Evolutionary conservation across 2,329 filamentous ascomycete genomes (phyloP), one percentile per base, ranked within the genome.

Genomic region (Coniosporium tulheliwenetii): DNA sequence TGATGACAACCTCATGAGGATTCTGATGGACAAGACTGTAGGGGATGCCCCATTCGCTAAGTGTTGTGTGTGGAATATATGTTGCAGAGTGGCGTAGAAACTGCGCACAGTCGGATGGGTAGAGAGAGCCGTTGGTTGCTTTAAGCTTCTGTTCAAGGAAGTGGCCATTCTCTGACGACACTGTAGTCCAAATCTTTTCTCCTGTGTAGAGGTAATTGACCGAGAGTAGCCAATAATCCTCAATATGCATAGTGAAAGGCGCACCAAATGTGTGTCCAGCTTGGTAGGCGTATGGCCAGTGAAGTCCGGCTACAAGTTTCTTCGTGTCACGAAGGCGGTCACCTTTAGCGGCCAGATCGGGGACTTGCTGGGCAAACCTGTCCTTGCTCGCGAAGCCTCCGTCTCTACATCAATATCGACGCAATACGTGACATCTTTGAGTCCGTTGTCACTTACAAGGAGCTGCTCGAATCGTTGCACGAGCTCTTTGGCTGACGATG

Each of bases 171-270:
- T 38, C 36, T 38, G 36, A 16, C 10, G 36, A 12, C 16, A 38
- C 19, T 29, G 19, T 29, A n/a, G 16, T 26, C 13, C 13, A 15
- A n/a, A 29, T 38, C 36, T 38, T 38, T 7, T 29, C 13, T 15
- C 36, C 36, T 26, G 13, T 29, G 10, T 29, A 29, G 12, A 38
- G 36, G 16, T 38, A 38, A 9, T 38, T 38, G 16, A 38, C 36
- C 9, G 36, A 38, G 19, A 26, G 19, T 26, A 26, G 19, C 19
- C 36, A 38, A 29, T 38, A 38, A 38, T 38, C 13, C 19, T 38
- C 36, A 38, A 38, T 16, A 29, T 38, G 36, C 36, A 38, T 38
- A 12, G 36, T 29, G 16, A 38, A 38, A 13, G 36, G 36, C 36
- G 36, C 36, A 5, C 36, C 16, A 9, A 38, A 38, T n/a, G 36